These are phyloP conservation scores for Physcomitrium patens DNA, from an alignment of 225 moss, liverwort and hornwort species.

Conservation along the genomic window DNA sequence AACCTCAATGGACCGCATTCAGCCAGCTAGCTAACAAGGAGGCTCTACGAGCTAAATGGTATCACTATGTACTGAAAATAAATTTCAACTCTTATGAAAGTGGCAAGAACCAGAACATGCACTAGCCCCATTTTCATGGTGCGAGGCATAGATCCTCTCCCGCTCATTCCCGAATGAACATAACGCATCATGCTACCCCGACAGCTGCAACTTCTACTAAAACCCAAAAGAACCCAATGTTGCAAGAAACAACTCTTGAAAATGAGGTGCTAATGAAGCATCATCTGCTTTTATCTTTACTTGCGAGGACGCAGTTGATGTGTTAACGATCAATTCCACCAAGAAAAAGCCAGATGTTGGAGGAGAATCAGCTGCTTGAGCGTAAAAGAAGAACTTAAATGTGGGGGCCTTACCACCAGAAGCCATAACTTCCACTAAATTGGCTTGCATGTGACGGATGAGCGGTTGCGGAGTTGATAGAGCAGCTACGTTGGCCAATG, in stretches of 20 bases:
- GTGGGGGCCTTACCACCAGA: conserved; percentile 86
- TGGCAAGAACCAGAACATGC: conserved; percentile 18
- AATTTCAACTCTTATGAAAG: not conserved
- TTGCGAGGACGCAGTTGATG: conserved; percentile 75
- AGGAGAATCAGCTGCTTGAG: conserved; percentile 77
- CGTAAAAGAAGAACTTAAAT: conserved; percentile 95
- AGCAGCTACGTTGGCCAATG: conserved; percentile 67
- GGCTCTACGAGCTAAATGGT: conserved; percentile 10
- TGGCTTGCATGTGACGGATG: conserved; percentile 89
- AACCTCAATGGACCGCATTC: conserved; percentile 1
- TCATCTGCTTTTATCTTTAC: conserved; percentile 97
- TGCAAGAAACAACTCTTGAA: conserved; percentile 77
- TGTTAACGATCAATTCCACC: conserved; percentile 87
- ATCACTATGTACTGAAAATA: not conserved
- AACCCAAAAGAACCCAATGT: conserved; percentile 78
- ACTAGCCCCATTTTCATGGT: conserved; percentile 15
- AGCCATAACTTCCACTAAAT: conserved; percentile 92
- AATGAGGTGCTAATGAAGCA: conserved; percentile 75
- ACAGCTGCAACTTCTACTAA: conserved; percentile 4
- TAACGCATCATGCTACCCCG: not conserved
- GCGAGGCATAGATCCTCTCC: conserved; percentile 10
- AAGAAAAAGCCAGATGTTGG: conserved; percentile 80
- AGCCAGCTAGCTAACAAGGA: not conserved
- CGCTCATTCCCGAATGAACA: not conserved
- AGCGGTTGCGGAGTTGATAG: conserved; percentile 86